A percentile compares a stretch with the other conserved stretches of the same genome.
Conservation (phyloP, 1,139 yeast genomes). For the Saccharomyces hybrid region DNA sequence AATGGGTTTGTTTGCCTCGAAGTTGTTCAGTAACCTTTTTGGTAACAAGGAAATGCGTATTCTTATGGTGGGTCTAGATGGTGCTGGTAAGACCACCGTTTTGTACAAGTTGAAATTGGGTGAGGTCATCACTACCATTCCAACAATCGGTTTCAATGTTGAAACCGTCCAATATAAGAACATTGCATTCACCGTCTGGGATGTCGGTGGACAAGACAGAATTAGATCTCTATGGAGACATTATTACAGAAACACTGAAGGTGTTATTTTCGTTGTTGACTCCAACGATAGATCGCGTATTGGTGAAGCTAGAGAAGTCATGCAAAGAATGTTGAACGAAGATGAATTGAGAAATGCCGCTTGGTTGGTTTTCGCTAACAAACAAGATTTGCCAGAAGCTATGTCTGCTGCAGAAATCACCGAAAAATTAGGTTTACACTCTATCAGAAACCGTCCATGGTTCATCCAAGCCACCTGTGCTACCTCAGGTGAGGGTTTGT, state of each 20-base stretch:
- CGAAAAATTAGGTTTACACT: conserved; percentile 74
- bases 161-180: conserved; percentile 93
- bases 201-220: conserved; percentile 97
- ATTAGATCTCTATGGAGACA: conserved; percentile 96
- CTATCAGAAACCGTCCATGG: conserved; percentile 86
- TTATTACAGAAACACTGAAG: conserved; percentile 90
- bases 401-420: conserved; percentile 88
- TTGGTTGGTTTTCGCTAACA: conserved; percentile 83
- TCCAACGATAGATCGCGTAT: conserved; percentile 93
- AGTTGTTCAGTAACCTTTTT: conserved; percentile 79
- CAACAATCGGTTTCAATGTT: conserved; percentile 91
- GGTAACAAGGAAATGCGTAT: conserved; percentile 85
- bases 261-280: conserved; percentile 88
- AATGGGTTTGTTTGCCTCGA: conserved; percentile 88
- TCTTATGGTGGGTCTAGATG: conserved; percentile 91
- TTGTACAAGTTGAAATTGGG: conserved; percentile 85
- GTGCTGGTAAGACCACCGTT: conserved; percentile 90
- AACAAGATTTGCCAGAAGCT: conserved; percentile 89
- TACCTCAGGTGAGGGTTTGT: conserved; percentile 85
- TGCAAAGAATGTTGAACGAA: conserved; percentile 91
- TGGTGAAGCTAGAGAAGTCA: conserved; percentile 87
- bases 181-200: conserved; percentile 94
- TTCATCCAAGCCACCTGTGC: conserved; percentile 87
- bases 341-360: conserved; percentile 90
- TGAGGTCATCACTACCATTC: conserved; percentile 88